Evolutionary conservation across 2,329 filamentous ascomycete species (phyloP), one percentile per base, ranked within the genome.

Genomic region (Arthrobotrys iridis): DNA sequence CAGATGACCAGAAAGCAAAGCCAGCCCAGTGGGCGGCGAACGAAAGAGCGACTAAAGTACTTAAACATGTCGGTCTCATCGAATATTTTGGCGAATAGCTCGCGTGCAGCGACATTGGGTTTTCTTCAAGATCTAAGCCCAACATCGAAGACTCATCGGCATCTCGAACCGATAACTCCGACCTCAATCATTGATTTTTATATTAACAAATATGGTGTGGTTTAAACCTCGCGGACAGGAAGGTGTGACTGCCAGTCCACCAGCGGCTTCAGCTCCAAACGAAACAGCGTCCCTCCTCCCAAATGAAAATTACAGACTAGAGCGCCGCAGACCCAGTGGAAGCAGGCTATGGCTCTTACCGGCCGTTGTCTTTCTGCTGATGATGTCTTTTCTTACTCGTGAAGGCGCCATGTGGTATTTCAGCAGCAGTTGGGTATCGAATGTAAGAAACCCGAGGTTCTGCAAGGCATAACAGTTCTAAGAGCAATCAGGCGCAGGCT

Each of bases 281-380:
- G 71, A 75, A 35, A 33, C 30, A 37, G 28, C 63, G 4, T 28
- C 63, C 3, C 57, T 75, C 10, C 58, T 75, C 22, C 71, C 71
- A 37, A 75, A 59, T 22, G 71, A 75, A 43, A 20, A 33, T 0
- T 67, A 68, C 41, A 75, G 71, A 43, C 24, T 64, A 28, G 63
- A 43, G 11, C 60, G 60, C 8, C 59, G 46, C 11, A 60, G 63
- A 30, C 71, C 63, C 0, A 75, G 71, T 22, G 28, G 57, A 8
- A 75, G 71, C 18, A 45, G 43, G 24, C 20, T 75, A 50, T 75
- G 71, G 71, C 48, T 75, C 11, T 40, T 75, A 7, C 71, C 71
- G 18, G 71, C 71, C 3, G 26, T 75, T 7, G 35, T 66, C 11
- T 75, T 75, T 22, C 41, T 75, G 1, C 45, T 75, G 24, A 30